phyloP scores from a whole-genome alignment of 495 filamentous ascomycete species.

The Penicillium coprophilum region DNA sequence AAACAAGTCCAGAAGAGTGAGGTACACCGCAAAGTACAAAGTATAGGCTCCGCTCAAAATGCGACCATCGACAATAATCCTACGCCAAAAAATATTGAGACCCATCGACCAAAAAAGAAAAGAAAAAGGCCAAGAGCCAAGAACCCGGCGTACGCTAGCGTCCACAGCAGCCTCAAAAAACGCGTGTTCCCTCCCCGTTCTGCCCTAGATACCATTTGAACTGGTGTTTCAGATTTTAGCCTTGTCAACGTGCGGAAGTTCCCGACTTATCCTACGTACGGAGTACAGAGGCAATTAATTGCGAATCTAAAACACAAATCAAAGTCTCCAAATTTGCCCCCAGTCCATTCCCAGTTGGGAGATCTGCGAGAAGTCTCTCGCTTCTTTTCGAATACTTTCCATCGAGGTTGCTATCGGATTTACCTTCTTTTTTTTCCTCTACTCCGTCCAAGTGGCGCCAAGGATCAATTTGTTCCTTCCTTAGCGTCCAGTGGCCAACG shows the following conservation, averaged over 20 bases:
- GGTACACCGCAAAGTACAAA: constrained; percentile 8
- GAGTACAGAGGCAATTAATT: constrained; percentile 2
- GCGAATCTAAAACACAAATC: not conserved
- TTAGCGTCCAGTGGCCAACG: not conserved
- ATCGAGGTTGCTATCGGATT: not conserved
- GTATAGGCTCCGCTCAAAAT: constrained; percentile 9
- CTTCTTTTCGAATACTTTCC: constrained; percentile 5
- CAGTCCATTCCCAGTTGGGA: not conserved
- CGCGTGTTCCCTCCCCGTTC: constrained; percentile 24
- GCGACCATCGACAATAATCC: constrained; percentile 13
- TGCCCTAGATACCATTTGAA: constrained; percentile 11
- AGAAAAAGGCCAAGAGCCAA: constrained; percentile 13
- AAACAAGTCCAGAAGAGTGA: constrained; percentile 3
- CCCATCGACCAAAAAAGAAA: not conserved
- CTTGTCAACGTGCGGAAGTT: constrained; percentile 26
- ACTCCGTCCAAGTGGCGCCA: not conserved
- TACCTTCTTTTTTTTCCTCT: constrained; percentile 5
- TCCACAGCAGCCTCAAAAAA: constrained; percentile 21
- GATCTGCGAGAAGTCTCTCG: constrained; percentile 11
- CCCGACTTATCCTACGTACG: constrained; percentile 16
- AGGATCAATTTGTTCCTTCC: not conserved
- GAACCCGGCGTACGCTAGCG: constrained; percentile 20
- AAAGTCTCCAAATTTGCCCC: too few relatives aligned
- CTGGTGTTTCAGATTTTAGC: constrained; percentile 42
- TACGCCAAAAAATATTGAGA: not conserved